Base-by-base conservation (phyloP, 768 basidiomycete genomes). In the Astraeus odoratus region DNA sequence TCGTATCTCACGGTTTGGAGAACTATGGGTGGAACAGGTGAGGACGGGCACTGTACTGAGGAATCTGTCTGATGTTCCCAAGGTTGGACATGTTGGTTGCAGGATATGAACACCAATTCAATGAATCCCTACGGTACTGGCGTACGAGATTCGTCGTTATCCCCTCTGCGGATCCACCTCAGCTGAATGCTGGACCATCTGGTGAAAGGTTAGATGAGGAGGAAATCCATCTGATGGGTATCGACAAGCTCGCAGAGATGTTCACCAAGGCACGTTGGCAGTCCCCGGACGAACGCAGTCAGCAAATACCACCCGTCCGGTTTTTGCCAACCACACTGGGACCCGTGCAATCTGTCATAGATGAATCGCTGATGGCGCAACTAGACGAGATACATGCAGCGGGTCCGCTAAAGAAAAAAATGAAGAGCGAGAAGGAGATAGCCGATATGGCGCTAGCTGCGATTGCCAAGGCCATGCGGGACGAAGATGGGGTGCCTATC, bases 61-160 rank as follows among this genome's bases (percentile, higher is more conserved):
- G 22, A 30, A 41, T 37, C 16, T 30, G n/a, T 13, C 19, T 47
- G 25, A 50, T 26, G n/a, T 19, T 36, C 37, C 31, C 26, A 27
- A 92, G 89, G 49, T 59, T 92, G 46, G 89, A 92, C 58, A 88
- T 92, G 86, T 61, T 91, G 3, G 81, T 88, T 3, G 83, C 83
- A 26, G 85, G 87, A 1, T 86, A 91, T 54, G 85, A 91, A 56
- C 79, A 81, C 49, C 74, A 84, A 41, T 82, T 87, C 59, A 80
- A 79, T 55, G 87, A 91, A 48, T 83, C 86, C 2, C 70, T 94
- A 25, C 80, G 88, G 37, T 95, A 95, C 56, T 96, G 95, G 90
- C 77, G 94, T 10, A 97, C 93, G 0, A 75, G 94, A 18, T 96
- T 96, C 60, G 75, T 98, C 20, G 81, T 99, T 16, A 86, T 99